Conservation (phyloP, 371 early-diverging fungal genomes). For the Polyrhizophydium stewartii region DNA sequence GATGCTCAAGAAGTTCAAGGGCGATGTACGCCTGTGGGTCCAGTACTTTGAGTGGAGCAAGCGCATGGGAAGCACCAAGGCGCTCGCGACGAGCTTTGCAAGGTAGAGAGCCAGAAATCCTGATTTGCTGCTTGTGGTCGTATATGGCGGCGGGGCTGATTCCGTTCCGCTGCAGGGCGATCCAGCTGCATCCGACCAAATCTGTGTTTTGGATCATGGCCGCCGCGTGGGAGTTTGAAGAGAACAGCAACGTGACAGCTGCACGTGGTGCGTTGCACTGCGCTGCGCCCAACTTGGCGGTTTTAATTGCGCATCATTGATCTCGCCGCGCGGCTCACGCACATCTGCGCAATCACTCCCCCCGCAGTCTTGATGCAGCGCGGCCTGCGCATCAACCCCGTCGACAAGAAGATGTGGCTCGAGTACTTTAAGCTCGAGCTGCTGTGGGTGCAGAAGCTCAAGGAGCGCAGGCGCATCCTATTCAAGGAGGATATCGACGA, state of each 20-base stretch:
- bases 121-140: neutral
- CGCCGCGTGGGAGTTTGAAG: constrained; percentile 83
- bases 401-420: constrained; percentile 70
- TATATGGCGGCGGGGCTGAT: neutral
- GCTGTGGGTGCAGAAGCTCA: constrained; percentile 82
- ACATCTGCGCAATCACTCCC: neutral
- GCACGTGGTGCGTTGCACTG: constrained; percentile 62
- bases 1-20: constrained; percentile 73
- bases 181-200: constrained; percentile 81
- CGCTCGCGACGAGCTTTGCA: constrained; percentile 69
- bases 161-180: constrained; percentile 48
- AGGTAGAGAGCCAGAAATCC: too few species aligned
- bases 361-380: constrained; percentile 74
- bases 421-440: constrained; percentile 92
- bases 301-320: constrained; percentile 3
- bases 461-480: constrained; percentile 72
- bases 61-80: constrained; percentile 49
- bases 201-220: constrained; percentile 85
- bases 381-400: constrained; percentile 76
- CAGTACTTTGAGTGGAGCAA: constrained; percentile 85
- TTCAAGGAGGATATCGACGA: constrained; percentile 20
- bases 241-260: constrained; percentile 72
- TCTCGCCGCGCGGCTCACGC: neutral
- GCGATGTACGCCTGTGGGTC: constrained; percentile 81
- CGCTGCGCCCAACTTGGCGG: too few species aligned